Evolutionary conservation across 2,329 filamentous ascomycete genomes (phyloP).

Genomic region (Leptographium galeiforme): DNA sequence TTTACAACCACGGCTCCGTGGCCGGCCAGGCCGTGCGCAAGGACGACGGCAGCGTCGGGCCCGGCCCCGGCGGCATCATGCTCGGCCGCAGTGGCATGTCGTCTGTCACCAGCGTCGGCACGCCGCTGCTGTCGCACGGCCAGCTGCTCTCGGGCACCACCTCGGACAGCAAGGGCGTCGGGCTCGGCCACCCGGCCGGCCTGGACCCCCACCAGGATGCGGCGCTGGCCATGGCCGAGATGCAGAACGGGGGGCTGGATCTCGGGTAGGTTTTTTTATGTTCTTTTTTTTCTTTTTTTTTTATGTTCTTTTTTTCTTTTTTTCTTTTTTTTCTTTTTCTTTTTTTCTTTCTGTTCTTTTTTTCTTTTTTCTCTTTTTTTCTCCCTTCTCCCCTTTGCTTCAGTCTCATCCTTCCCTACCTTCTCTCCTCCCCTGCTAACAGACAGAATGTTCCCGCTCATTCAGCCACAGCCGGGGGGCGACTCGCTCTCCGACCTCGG

Average conservation of each 20-base stretch:
- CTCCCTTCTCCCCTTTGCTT: too few species aligned
- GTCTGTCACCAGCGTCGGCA: neutral
- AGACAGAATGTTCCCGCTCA: constrained; percentile 16
- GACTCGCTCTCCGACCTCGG: constrained; percentile 25
- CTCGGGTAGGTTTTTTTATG: constrained; percentile 5
- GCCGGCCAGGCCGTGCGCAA: constrained; percentile 20
- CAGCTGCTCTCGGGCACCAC: neutral
- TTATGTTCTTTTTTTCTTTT: too few species aligned
- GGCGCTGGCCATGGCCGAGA: constrained; percentile 50
- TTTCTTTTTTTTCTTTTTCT: neutral
- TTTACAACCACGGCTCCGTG: constrained; percentile 45
- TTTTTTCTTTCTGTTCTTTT: too few species aligned
- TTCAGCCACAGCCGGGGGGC: constrained; percentile 15
- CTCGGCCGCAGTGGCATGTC: neutral
- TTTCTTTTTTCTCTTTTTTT: too few species aligned
- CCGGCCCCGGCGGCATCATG: neutral
- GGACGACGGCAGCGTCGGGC: constrained; percentile 27
- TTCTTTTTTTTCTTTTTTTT: neutral
- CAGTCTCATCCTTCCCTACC: neutral
- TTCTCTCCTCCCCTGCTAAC: neutral
- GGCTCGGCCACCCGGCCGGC: constrained; percentile 13
- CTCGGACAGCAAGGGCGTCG: neutral
- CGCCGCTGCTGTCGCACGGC: neutral
- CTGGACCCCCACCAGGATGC: constrained; percentile 46
- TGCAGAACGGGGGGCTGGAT: constrained; percentile 39